phyloP scores from a whole-genome alignment of 2,329 filamentous ascomycete genomes.

The Aspergillus sp. region DNA sequence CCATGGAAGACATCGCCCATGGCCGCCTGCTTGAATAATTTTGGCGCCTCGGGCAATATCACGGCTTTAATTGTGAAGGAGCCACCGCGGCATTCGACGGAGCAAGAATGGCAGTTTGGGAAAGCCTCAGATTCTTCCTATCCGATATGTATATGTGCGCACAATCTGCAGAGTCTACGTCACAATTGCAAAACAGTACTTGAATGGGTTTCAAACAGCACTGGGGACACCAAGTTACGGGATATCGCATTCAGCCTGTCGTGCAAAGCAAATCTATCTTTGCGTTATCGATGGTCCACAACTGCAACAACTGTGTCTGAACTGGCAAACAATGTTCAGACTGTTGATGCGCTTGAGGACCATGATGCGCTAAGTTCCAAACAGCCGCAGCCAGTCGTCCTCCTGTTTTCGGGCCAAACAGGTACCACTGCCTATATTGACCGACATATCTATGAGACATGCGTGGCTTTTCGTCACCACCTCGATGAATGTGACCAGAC shows the following conservation, averaged over 20 bases:
- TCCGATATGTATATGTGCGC: not conserved
- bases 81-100: not conserved
- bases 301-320: no score
- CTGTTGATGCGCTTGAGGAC: no score
- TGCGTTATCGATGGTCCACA: no score
- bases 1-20: slow-evolving; percentile 15
- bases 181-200: no score
- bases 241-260: no score
- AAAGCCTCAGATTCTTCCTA: no score
- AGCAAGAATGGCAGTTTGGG: no score
- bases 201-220: no score
- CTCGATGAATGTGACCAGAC: slow-evolving; percentile 23
- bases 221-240: no score
- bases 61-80: not conserved
- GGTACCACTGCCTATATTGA: slow-evolving; percentile 22
- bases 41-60: not conserved
- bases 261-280: no score
- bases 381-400: slow-evolving; percentile 24
- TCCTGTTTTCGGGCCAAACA: slow-evolving; percentile 42
- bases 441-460: slow-evolving; percentile 26
- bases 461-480: slow-evolving; percentile 29
- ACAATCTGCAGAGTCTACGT: not conserved
- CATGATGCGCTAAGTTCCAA: no score
- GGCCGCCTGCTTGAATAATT: not conserved
- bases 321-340: no score